Conservation (phyloP, 768 basidiomycete genomes). For the Candolleomyces eurysporus region DNA sequence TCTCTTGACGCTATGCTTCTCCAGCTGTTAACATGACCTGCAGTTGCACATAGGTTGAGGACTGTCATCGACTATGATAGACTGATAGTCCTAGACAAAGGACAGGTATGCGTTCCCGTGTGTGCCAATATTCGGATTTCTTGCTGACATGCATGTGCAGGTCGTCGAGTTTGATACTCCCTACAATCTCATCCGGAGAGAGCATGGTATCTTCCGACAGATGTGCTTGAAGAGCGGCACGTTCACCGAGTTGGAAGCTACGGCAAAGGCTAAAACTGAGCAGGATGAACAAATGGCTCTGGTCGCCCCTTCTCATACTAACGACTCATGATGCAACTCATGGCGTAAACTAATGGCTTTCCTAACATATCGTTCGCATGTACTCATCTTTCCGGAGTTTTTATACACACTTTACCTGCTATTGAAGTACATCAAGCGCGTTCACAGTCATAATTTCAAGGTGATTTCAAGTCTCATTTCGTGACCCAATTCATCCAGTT, state of each 20-base stretch:
- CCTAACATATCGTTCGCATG: no score
- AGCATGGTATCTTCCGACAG: conserved; percentile 60
- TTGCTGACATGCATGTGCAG: conserved; percentile 17
- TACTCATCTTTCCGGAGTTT: no score
- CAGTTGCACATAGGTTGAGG: conserved; percentile 69
- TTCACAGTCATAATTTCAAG: no score
- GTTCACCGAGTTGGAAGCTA: conserved; percentile 56
- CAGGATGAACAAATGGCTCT: neutral
- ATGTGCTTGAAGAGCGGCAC: conserved; percentile 75
- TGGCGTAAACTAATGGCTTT: no score
- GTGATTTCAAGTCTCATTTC: no score
- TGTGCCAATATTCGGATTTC: neutral
- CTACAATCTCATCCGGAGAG: conserved; percentile 58
- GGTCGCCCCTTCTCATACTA: no score
- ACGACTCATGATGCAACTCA: no score
- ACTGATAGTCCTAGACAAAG: conserved; percentile 77
- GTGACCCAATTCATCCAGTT: no score
- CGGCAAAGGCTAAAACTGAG: conserved; percentile 48
- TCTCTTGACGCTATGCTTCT: neutral
- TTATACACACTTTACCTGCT: no score
- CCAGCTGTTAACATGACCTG: neutral
- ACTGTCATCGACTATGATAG: conserved; percentile 83
- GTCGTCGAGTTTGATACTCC: conserved; percentile 74
- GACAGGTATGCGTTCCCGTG: conserved; percentile 34
- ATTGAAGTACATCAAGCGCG: no score